A percentile compares a stretch with the other conserved stretches of the same genome.
Evolutionary conservation across 73 alveolate species (phyloP).

Genomic region (Paramecium bursaria): DNA sequence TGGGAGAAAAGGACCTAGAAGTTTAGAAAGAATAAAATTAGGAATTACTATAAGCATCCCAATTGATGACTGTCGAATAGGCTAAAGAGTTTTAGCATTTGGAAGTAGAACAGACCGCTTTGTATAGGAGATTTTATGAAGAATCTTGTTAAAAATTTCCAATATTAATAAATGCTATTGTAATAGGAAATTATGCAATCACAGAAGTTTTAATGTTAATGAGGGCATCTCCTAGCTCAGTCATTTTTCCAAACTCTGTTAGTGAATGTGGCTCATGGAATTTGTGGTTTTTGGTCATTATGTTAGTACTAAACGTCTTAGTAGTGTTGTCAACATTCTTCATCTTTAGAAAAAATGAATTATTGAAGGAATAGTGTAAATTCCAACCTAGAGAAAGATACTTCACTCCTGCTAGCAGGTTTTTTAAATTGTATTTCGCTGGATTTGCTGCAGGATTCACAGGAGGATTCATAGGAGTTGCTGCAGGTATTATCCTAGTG

Average conservation of each 20-base stretch:
- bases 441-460: conserved; percentile 48
- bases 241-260: background rate
- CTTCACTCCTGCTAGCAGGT: conserved; percentile 22
- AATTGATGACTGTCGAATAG: conserved; percentile 10
- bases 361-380: conserved; percentile 6
- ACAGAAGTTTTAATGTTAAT: background rate
- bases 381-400: conserved; percentile 25
- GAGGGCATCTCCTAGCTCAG: conserved; percentile 40
- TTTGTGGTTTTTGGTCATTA: conserved; percentile 1
- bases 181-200: conserved; percentile 34
- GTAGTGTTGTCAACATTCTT: background rate
- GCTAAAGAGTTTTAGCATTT: background rate
- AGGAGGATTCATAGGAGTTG: conserved; percentile 52
- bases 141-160: conserved; percentile 27
- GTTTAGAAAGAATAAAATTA: background rate
- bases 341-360: conserved; percentile 33
- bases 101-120: background rate
- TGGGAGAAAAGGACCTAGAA: conserved; percentile 20
- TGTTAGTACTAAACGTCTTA: background rate
- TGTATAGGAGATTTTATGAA: background rate
- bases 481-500: conserved; percentile 45
- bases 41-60: background rate
- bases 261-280: conserved; percentile 43
- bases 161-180: background rate
- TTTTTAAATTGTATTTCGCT: background rate